phyloP scores from a whole-genome alignment of 2,329 filamentous ascomycete genomes.

The Aspergillus brasiliensis region DNA sequence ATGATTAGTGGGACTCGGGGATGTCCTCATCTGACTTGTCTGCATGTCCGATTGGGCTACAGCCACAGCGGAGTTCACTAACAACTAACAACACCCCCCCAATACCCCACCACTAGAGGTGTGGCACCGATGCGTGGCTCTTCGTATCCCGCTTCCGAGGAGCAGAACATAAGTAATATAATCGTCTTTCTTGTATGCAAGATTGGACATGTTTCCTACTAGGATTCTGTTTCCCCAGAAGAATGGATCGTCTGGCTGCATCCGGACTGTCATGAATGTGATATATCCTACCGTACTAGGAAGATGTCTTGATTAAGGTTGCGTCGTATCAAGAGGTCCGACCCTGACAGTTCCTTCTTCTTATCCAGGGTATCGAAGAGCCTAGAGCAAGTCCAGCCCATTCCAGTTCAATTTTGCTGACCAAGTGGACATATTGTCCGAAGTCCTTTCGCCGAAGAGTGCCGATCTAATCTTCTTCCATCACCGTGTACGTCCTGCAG shows the following conservation, averaged over 20 bases:
- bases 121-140: not conserved
- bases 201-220: too few relatives aligned
- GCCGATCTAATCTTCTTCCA: not conserved
- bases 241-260: not conserved
- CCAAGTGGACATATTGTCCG: not conserved
- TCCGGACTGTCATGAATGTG: not conserved
- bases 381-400: slow-evolving; percentile 10
- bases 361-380: not conserved
- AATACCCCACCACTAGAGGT: not conserved
- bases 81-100: not conserved
- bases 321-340: not conserved
- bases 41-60: not conserved
- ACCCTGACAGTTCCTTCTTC: not conserved
- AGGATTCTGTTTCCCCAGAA: too few relatives aligned
- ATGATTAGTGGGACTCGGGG: slow-evolving; percentile 1
- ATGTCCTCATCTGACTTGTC: slow-evolving; percentile 1
- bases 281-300: not conserved
- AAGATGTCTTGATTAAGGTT: not conserved
- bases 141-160: not conserved
- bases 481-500: not conserved
- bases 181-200: too few relatives aligned
- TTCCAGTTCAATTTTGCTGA: slow-evolving; percentile 2
- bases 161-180: not conserved
- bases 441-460: not conserved
- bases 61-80: not conserved